Evolutionary conservation across 139 green algal species (phyloP).

Genomic region (Tetraselmis chui): DNA sequence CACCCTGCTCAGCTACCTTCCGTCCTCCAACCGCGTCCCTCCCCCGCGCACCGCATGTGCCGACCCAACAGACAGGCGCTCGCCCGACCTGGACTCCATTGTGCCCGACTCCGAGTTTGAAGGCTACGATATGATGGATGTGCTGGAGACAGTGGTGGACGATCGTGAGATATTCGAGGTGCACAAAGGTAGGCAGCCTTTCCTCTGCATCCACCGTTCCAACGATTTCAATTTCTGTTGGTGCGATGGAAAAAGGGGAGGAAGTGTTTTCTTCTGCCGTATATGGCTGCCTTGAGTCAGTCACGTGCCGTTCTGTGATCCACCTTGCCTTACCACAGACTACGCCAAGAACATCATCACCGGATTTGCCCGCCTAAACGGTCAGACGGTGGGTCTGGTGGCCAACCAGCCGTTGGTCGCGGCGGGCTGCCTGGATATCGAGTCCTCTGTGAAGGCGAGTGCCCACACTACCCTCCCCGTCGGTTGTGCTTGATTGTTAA

Average conservation of each 20-base stretch:
- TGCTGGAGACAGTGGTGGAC: conserved; percentile 46
- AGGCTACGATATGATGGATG: conserved; percentile 52
- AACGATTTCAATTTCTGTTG: too few species aligned
- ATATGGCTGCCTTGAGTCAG: too few species aligned
- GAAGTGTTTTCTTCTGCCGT: too few species aligned
- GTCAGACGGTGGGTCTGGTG: conserved; percentile 53
- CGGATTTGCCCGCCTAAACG: conserved; percentile 52
- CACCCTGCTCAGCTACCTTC: conserved; percentile 48
- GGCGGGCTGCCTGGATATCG: conserved; percentile 64
- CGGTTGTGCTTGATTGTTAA: not conserved
- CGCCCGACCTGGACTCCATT: conserved; percentile 34
- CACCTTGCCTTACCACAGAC: too few species aligned
- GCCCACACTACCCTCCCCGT: not conserved
- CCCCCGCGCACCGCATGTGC: not conserved
- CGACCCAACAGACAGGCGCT: conserved; percentile 25
- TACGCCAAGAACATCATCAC: conserved; percentile 57
- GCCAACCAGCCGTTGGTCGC: conserved; percentile 59
- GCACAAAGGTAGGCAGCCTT: not conserved
- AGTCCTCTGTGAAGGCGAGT: conserved; percentile 49
- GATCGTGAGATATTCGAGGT: conserved; percentile 59
- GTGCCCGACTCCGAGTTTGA: conserved; percentile 30
- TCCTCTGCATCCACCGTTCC: too few species aligned
- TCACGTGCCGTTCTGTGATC: not conserved
- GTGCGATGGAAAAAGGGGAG: too few species aligned
- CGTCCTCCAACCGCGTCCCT: conserved; percentile 29